Percentiles rank a stretch among this genome's conserved stretches.
phyloP scores from a whole-genome alignment of 495 filamentous ascomycete genomes.

The Hypoxylon rickii region DNA sequence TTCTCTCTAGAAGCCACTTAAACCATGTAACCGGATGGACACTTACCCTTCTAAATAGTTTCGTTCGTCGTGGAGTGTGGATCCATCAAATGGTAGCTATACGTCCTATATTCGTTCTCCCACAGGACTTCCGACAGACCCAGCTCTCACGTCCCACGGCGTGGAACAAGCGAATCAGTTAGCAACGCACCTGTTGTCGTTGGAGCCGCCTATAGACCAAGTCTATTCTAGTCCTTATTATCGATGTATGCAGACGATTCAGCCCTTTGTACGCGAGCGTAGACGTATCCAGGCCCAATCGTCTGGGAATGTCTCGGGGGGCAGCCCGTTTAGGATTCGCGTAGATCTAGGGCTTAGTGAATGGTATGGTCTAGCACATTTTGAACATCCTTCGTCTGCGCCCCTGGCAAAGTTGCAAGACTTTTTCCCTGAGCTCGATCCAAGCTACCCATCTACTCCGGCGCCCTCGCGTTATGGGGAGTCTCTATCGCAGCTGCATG shows the following conservation, averaged over 20 bases:
- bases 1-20: conserved; percentile 18
- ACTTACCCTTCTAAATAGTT: conserved; percentile 62
- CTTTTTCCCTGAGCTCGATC: conserved; percentile 67
- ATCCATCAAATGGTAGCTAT: conserved; percentile 77
- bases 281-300: conserved; percentile 5
- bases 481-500: conserved; percentile 74
- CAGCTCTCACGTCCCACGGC: conserved; percentile 84
- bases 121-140: conserved; percentile 83
- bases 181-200: conserved; percentile 61
- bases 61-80: conserved; percentile 84
- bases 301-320: conserved; percentile 17
- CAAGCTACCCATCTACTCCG: conserved; percentile 60
- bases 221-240: conserved; percentile 90
- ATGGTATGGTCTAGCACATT: conserved; percentile 84
- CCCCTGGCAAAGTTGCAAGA: conserved; percentile 56
- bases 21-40: conserved; percentile 13
- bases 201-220: conserved; percentile 69
- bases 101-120: conserved; percentile 69
- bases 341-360: conserved; percentile 82
- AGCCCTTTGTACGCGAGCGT: conserved; percentile 58
- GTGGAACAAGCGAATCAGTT: conserved; percentile 83
- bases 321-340: conserved; percentile 50
- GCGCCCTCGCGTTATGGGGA: conserved; percentile 75
- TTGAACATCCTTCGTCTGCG: conserved; percentile 83
- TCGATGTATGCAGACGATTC: conserved; percentile 87